Base-by-base conservation (phyloP, 140 eudicot genomes). In the Bidens hawaiensis region DNA sequence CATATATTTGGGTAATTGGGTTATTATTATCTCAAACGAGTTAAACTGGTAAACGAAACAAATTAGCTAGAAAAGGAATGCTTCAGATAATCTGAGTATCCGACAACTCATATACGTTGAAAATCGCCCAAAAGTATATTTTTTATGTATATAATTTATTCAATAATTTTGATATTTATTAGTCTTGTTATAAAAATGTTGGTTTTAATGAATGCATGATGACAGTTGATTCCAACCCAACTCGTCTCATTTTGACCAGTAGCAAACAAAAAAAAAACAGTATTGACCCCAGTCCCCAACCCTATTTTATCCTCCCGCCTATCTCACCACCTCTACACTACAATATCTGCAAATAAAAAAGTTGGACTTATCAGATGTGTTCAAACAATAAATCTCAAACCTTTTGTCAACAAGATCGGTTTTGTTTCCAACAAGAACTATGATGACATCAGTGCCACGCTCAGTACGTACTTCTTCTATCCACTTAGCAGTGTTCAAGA, bases 331-430 rank as follows among this genome's bases (percentile, higher is more conserved):
- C 50, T 49, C 18, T 53, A 26, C 22, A 45, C 50, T 61, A 25
- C 18, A 25, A 60, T 33, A 69, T 43, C 26, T 21, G 28, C 58
- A 69, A 4, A 25, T 36, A 34, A n/a, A 3, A 0, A 14, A n/a
- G n/a, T n/a, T 17, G n/a, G 42, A 41, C 14, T 40, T 16, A 42
- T 13, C 17, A n/a, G 19, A 16, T 45, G n/a, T 15, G 2, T 24
- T 49, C 34, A 47, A 22, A 46, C 34, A 64, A 13, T 36, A 15
- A 24, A 28, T 50, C 14, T 47, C 78, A 33, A 45, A 88, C 96
- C 96, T 88, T 82, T 88, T 88, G 43, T 88, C 96, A 62, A 79
- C 96, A 63, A 88, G 85, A 70, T 88, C 96, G 24, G 96, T 88
- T 74, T 74, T 74, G 79, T 74, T 74, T n/a, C 79, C 79, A 67